phyloP scores from a whole-genome alignment of 1,139 yeast genomes.

The Tardiomyces blankii region DNA sequence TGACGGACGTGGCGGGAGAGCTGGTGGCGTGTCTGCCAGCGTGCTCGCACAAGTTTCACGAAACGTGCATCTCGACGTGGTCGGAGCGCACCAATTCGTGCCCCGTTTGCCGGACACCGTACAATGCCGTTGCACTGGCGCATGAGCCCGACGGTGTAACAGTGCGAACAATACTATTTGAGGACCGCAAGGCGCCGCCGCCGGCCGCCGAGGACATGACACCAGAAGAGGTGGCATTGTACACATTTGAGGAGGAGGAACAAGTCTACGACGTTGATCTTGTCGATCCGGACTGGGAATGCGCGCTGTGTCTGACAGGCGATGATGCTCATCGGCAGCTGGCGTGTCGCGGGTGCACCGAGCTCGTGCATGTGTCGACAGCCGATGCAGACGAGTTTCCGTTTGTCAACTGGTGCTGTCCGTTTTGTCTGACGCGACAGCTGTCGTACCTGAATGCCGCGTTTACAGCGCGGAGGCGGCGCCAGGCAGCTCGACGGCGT shows the following conservation, averaged over 20 bases:
- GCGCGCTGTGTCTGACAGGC: not conserved
- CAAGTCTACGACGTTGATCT: not conserved
- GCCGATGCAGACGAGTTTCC: not conserved
- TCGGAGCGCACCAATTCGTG: not conserved
- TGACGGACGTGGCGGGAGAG: not conserved
- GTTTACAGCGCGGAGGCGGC: not conserved
- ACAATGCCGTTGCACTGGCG: not conserved
- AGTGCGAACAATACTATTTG: not conserved
- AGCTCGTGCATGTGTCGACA: not conserved
- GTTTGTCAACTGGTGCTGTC: not conserved
- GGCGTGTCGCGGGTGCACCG: not conserved
- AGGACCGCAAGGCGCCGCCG: not conserved
- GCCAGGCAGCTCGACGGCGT: not conserved
- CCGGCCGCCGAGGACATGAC: not conserved
- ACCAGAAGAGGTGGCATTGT: not conserved
- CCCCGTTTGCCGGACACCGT: not conserved
- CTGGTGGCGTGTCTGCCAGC: not conserved
- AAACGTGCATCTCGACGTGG: not conserved
- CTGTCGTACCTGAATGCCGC: not conserved
- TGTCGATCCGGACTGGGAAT: not conserved
- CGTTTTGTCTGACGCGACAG: not conserved
- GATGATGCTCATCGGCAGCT: not conserved
- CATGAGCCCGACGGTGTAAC: not conserved
- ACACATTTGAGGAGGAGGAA: not conserved
- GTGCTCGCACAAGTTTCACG: not conserved